A percentile compares a stretch with the other conserved stretches of the same genome.
Evolutionary conservation across 176 grass and related monocot genomes (phyloP).

Genomic region (Avena atlantica): DNA sequence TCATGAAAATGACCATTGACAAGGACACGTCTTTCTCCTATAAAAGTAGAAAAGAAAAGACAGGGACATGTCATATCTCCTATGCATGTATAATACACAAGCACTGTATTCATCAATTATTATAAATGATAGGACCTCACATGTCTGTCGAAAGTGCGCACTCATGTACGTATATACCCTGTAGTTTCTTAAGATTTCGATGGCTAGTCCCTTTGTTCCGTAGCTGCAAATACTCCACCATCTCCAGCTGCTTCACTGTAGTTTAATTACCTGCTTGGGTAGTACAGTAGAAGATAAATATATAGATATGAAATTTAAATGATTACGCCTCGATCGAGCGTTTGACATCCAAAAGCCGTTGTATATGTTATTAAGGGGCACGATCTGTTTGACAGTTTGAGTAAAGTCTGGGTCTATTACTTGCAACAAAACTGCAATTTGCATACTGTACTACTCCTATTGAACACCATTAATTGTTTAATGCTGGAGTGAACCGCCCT

Average conservation of each 20-base stretch:
- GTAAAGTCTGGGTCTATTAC: background rate
- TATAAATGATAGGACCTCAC: background rate
- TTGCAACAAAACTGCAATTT: slow-evolving; percentile 5
- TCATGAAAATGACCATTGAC: slow-evolving; percentile 32
- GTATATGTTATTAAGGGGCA: background rate
- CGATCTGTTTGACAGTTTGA: background rate
- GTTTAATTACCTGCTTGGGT: too few relatives aligned
- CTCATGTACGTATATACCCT: background rate
- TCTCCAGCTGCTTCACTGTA: background rate
- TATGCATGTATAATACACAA: background rate
- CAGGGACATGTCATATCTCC: background rate
- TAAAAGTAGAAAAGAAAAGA: background rate
- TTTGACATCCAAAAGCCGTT: background rate
- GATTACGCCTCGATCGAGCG: background rate
- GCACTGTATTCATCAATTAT: background rate
- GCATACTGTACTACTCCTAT: background rate
- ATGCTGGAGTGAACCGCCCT: too few relatives aligned
- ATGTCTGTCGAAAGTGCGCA: background rate
- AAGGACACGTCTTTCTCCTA: background rate
- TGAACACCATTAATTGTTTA: background rate
- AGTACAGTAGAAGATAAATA: too few relatives aligned
- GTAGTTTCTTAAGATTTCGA: background rate
- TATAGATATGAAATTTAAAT: background rate
- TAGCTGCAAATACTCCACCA: too few relatives aligned
- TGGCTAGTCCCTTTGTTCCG: background rate